phyloP scores from a whole-genome alignment of 805 yeast genomes.

The Teunomyces lycoperdinae region DNA sequence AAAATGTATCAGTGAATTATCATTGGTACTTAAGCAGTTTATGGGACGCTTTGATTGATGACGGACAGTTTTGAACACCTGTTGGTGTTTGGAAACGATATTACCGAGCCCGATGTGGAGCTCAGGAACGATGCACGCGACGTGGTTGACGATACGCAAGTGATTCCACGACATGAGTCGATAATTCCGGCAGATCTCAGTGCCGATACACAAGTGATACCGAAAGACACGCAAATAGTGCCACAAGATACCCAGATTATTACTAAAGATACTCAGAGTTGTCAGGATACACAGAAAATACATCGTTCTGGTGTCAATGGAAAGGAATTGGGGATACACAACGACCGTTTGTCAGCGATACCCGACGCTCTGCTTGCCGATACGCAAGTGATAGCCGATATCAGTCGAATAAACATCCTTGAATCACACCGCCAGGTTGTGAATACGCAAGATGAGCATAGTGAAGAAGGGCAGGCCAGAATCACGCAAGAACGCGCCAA shows the following conservation, averaged over 20 bases:
- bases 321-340: too few relatives aligned
- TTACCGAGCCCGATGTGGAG: constrained; percentile 1
- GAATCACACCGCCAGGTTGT: constrained; percentile 33
- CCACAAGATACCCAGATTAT: constrained; percentile 2
- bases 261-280: not conserved
- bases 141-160: not conserved
- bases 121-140: not conserved
- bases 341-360: too few relatives aligned
- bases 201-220: constrained; percentile 6
- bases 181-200: not conserved
- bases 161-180: not conserved
- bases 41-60: too few relatives aligned
- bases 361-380: too few relatives aligned
- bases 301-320: too few relatives aligned
- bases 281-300: not conserved
- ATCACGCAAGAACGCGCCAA: not conserved
- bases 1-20: too few relatives aligned
- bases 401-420: constrained; percentile 3
- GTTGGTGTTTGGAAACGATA: constrained; percentile 6
- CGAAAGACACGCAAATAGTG: constrained; percentile 4
- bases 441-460: constrained; percentile 23
- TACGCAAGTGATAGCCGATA: not conserved
- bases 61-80: constrained; percentile 2
- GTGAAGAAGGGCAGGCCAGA: not conserved
- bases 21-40: too few relatives aligned